Percentiles rank a stretch among this genome's conserved stretches.
These are phyloP conservation scores for Erodium maritimum DNA, from an alignment of 345 rosid genomes.

Conservation along the genomic window DNA sequence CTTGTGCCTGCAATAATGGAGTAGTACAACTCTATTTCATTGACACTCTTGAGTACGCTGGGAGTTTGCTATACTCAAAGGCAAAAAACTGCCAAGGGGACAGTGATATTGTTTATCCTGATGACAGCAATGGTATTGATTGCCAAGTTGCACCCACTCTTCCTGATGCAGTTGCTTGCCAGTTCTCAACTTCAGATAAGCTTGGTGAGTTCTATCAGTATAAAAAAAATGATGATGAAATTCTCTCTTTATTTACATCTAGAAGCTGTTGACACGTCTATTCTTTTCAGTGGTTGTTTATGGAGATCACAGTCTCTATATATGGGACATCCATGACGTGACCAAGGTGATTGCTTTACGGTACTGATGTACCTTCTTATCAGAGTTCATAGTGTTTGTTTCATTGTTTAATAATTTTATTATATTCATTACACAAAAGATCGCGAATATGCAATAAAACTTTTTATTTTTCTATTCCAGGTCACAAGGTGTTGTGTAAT, in stretches of 20 bases:
- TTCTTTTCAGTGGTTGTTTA: constrained; percentile 56
- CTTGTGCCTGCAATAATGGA: constrained; percentile 77
- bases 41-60: constrained; percentile 32
- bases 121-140: constrained; percentile 14
- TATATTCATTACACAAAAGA: no score
- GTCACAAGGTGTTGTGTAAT: constrained; percentile 52
- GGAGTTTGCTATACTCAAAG: constrained; percentile 38
- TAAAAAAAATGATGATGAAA: background rate
- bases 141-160: constrained; percentile 15
- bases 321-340: constrained; percentile 60
- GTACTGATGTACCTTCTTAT: background rate
- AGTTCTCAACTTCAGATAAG: constrained; percentile 49
- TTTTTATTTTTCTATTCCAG: constrained; percentile 20
- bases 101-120: constrained; percentile 9
- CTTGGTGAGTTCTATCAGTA: constrained; percentile 34
- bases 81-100: constrained; percentile 24
- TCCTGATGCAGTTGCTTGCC: constrained; percentile 81
- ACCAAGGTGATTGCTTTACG: constrained; percentile 36
- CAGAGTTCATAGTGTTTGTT: background rate
- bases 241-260: background rate
- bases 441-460: constrained; percentile 10
- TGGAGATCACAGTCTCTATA: constrained; percentile 57
- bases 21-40: constrained; percentile 35
- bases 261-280: constrained; percentile 10
- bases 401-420: background rate